These are phyloP conservation scores for Glutinoglossum americanum DNA, from an alignment of 495 filamentous ascomycete species.

Conservation along the genomic window DNA sequence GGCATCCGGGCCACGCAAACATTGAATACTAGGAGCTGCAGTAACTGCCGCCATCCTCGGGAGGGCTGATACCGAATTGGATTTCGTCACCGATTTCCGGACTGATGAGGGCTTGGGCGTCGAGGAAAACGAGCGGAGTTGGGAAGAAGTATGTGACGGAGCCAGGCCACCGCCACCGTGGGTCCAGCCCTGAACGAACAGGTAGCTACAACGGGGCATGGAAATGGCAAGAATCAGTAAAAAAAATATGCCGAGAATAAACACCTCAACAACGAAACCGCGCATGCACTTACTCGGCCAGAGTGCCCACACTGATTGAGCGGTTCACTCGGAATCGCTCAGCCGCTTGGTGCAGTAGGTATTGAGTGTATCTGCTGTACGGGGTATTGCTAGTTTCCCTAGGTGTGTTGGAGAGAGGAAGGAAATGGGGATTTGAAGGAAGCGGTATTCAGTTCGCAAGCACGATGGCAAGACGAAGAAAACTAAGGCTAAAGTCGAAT, in stretches of 20 bases:
- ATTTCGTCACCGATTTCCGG: not conserved
- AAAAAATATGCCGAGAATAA: not conserved
- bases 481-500: too few relatives aligned
- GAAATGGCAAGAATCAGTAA: not conserved
- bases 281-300: not conserved
- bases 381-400: not conserved
- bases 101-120: not conserved
- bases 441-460: too few relatives aligned
- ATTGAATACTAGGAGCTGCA: not conserved
- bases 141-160: not conserved
- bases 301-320: not conserved
- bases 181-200: not conserved
- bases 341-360: not conserved
- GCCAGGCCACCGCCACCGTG: not conserved
- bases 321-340: conserved; percentile 1
- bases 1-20: not conserved
- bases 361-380: not conserved
- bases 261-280: not conserved
- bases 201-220: not conserved
- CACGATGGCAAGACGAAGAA: too few relatives aligned
- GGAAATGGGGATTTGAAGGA: not conserved
- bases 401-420: not conserved
- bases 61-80: not conserved
- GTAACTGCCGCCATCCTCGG: not conserved
- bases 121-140: not conserved